Conservation (phyloP, 1,284 basidiomycete species). For the Microbotryum scabiosae region DNA sequence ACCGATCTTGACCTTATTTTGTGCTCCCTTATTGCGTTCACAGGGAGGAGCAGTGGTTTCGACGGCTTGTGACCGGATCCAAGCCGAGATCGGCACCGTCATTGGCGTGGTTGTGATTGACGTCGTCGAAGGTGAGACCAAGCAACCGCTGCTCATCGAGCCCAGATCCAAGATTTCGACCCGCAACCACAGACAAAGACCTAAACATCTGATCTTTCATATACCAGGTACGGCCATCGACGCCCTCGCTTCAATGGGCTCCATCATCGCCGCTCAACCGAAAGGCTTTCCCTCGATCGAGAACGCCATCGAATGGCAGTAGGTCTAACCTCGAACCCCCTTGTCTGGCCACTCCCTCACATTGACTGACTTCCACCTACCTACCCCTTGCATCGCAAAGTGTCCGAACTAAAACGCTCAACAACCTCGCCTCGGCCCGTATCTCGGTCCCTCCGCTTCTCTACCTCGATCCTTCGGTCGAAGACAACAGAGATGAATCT, state of each 20-base stretch:
- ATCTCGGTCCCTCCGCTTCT: slow-evolving; percentile 74
- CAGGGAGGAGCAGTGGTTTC: slow-evolving; percentile 77
- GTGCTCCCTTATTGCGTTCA: no score
- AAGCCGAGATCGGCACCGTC: slow-evolving; percentile 59
- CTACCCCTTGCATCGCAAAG: no score
- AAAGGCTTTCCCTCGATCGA: slow-evolving; percentile 71
- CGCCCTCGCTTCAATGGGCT: slow-evolving; percentile 81
- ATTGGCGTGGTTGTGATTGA: slow-evolving; percentile 83
- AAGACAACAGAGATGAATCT: slow-evolving; percentile 14
- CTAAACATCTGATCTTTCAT: no score
- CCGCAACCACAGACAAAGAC: no score
- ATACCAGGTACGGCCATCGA: slow-evolving; percentile 82
- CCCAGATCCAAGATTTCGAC: no score
- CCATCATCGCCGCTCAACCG: slow-evolving; percentile 74
- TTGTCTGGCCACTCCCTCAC: not conserved
- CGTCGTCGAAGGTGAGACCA: slow-evolving; percentile 75
- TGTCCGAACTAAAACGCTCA: slow-evolving; percentile 65
- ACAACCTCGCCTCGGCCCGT: slow-evolving; percentile 67
- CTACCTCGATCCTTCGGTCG: slow-evolving; percentile 39
- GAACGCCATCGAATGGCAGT: slow-evolving; percentile 94
- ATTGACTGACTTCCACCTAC: not conserved
- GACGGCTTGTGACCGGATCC: slow-evolving; percentile 57
- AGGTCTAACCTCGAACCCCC: slow-evolving; percentile 41
- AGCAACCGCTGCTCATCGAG: no score
- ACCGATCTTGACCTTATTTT: no score